Evolutionary conservation across 1,139 yeast genomes (phyloP), one percentile per base, ranked within the genome.

Genomic region (Hemisphaericaspora xylanilytica): DNA sequence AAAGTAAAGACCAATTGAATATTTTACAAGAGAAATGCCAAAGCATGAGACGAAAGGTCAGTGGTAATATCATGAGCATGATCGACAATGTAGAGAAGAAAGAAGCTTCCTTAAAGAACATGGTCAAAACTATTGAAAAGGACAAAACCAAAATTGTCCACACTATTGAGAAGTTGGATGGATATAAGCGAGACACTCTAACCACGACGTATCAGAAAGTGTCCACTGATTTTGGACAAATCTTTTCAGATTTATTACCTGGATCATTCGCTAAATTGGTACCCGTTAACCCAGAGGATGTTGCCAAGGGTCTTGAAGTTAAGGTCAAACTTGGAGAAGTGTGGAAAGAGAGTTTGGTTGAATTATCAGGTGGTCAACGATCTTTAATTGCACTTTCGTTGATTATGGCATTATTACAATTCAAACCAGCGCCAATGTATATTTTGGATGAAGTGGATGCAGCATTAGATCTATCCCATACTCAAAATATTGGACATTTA

Each of bases 371-470:
- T 42, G 99, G 99, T 22, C 99, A 94, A 61, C 69, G 98, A 49
- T 92, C 97, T 0, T 75, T 92, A 47, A 87, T 90, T 49, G 98
- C 98, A 0, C 67, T 92, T 37, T 86, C 97, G 3, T 70, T 92
- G 52, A 90, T 90, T 49, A 75, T 90, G 78, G 96, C 97, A 0
- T 68, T 92, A 44, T 69, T 92, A 40, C 96, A 90, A 59, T 90
- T 87, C 69, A 88, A 89, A 59, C 98, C 98, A 2, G 97, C 98
- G 0, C 98, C 98, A 9, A 87, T 92, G 96, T 92, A 92, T 58
- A 90, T 92, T 52, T 70, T 92, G 43, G 98, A 92, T 63, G 98
- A 92, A 63, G 97, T 92, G 28, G 98, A 92, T 64, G 98, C 99
- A 1, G 99, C 99, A 1, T 74, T 94, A 48, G 99, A 94, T 69